A percentile compares a stretch with the other conserved stretches of the same genome.
Evolutionary conservation across 345 rosid genomes (phyloP).

Genomic region (Dimocarpus longan): DNA sequence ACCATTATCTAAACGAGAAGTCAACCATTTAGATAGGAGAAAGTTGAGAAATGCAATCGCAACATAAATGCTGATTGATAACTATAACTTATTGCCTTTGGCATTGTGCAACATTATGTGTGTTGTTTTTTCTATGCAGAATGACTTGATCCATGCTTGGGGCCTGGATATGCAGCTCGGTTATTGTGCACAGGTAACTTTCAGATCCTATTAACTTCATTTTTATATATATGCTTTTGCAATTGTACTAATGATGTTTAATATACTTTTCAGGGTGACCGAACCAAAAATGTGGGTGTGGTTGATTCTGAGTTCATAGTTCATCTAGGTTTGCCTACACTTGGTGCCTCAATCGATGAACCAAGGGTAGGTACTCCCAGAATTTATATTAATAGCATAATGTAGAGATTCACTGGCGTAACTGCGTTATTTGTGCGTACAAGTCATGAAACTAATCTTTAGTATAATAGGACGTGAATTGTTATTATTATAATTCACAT

Average conservation of each 20-base stretch:
- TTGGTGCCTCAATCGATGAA: constrained; percentile 48
- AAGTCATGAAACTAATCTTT: background rate
- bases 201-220: background rate
- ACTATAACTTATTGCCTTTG: no score
- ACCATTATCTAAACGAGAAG: background rate
- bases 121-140: constrained; percentile 39
- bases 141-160: constrained; percentile 95
- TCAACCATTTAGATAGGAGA: background rate
- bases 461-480: background rate
- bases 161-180: constrained; percentile 89
- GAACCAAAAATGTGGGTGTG: constrained; percentile 84
- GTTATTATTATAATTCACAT: background rate
- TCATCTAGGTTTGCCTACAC: constrained; percentile 82
- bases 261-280: constrained; percentile 62
- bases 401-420: background rate
- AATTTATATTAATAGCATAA: background rate
- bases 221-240: constrained; percentile 6
- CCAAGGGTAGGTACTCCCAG: constrained; percentile 39
- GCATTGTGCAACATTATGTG: background rate
- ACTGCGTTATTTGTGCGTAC: background rate
- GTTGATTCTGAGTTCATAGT: constrained; percentile 88
- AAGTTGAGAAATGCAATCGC: background rate
- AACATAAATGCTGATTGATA: background rate
- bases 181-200: constrained; percentile 82
- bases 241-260: constrained; percentile 7